Evolutionary conservation across 257 asterid species (phyloP).

Genomic region (Nicotiana otophora): DNA sequence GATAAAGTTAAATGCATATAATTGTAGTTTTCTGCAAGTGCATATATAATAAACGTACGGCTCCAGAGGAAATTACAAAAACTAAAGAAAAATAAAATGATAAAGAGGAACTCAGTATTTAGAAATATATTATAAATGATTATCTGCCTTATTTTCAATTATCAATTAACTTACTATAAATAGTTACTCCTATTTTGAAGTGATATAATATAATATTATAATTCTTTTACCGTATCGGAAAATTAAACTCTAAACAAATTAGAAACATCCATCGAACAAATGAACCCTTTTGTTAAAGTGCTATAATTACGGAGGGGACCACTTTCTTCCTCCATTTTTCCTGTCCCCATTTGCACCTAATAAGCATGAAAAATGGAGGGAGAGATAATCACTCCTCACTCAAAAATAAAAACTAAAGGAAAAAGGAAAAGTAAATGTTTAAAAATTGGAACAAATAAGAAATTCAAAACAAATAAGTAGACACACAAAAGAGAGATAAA

Average conservation of each 20-base stretch:
- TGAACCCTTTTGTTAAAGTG: slow-evolving; percentile 11
- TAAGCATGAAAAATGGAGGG: slow-evolving; percentile 22
- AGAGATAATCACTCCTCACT: slow-evolving; percentile 8
- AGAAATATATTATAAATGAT: not conserved
- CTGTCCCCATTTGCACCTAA: slow-evolving; percentile 42
- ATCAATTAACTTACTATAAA: not conserved
- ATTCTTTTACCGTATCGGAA: not conserved
- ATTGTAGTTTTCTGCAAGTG: not conserved
- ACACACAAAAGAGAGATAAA: not conserved
- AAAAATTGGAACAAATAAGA: not conserved
- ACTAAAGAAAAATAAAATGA: not conserved
- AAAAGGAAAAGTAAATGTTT: not conserved
- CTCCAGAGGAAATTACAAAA: not conserved
- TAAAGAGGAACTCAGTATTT: no score
- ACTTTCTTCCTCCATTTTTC: slow-evolving; percentile 25
- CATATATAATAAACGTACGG: not conserved
- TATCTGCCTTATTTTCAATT: not conserved
- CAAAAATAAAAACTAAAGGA: not conserved
- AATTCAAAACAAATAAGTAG: not conserved
- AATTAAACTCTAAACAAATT: not conserved
- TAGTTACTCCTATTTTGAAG: not conserved
- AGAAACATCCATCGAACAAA: slow-evolving; percentile 7
- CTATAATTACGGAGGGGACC: slow-evolving; percentile 20
- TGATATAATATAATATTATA: not conserved
- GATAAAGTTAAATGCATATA: not conserved